Evolutionary conservation across 2,329 filamentous ascomycete genomes (phyloP), one percentile per base, ranked within the genome.

Genomic region (Microcyclosporella mali): DNA sequence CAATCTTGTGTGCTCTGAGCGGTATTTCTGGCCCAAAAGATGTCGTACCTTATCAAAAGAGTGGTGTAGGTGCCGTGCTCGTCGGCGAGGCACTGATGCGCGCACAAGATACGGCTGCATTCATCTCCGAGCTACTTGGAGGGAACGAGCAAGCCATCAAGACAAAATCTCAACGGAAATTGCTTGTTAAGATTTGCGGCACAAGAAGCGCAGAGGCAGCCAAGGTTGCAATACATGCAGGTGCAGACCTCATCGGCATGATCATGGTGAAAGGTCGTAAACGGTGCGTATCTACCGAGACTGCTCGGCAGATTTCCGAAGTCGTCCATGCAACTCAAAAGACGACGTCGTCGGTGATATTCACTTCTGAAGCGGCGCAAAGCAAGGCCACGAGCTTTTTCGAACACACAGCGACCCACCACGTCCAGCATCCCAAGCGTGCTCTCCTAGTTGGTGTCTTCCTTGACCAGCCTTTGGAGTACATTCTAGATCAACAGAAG

Each of bases 51-150:
- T 95, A 94, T 65, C 82, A 87, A 62, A 82, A 82, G 46, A 89
- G 94, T 56, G 89, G 90, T 15, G 88, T 98, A 37, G 87, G 89
- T 55, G 92, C 90, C 37, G 84, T 98, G 10, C 77, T 98, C 3
- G 90, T 98, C 6, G 92, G 92, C 12, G 92, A 98, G 66, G 87
- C 94, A 39, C 79, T 98, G 52, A 97, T 98, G 90, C 81, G 88
- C 47, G 89, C 92, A 2, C 75, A 83, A 9, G 79, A 97, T 59
- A 88, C 88, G 9, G 77, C 81, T 16, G 70, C 74, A 16, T 98
- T 98, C 68, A 94, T 97, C 60, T 75, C 79, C 27, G 77, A 89
- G 56, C 78, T 98, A 17, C 85, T 95, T 53, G 82, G 86, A 30
- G 72, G 72, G 27, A 63, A 64, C 15, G 55, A 57, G 8, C 51